Evolutionary conservation across 305 asterid genomes (phyloP), one percentile per base, ranked within the genome.

Genomic region (Fraxinus angustifolia): DNA sequence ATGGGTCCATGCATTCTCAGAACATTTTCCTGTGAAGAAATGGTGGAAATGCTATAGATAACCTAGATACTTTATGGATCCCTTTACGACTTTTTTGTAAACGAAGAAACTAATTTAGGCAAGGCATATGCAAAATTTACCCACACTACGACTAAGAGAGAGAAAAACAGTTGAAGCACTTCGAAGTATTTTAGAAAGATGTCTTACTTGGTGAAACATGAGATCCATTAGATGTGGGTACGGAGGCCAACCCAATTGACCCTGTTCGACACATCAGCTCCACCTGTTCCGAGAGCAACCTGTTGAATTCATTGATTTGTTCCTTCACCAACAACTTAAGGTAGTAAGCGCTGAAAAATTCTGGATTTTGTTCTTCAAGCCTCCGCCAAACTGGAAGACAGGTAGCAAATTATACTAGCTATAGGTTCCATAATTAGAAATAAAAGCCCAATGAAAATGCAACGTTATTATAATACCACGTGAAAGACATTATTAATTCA

Each of bases 311-410:
- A 33, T 31, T 6, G 81, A 90, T 91, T 77, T 92, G 97, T 75
- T 90, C 89, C 78, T 85, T 88, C 84, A 88, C 82, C 40, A 82
- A 2, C 87, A 91, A 73, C 80, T 86, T 85, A 34, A 74, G 45
- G 75, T 83, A 73, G 77, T 91, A 92, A 10, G 86, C 92, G 82
- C 75, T 85, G 88, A 92, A 91, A 80, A 91, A 91, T 12, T 87
- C 95, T 71, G 38, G 87, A 75, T 91, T 90, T 80, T 89, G 89
- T 38, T 85, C 85, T 82, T 89, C 92, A 75, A 92, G 93, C 88
- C 82, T 88, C 86, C 84, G 85, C 95, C 93, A 92, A 80, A 92
- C 95, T 92, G 91, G 76, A 87, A 73, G 60, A 42, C 58, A 26
- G 62, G 19, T 71, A 78, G 26, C 42, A 40, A 40, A 73, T 40